Percentiles rank a stretch among this genome's conserved stretches.
Evolutionary conservation across 305 asterid genomes (phyloP).

Genomic region (Plantago lanceolata): DNA sequence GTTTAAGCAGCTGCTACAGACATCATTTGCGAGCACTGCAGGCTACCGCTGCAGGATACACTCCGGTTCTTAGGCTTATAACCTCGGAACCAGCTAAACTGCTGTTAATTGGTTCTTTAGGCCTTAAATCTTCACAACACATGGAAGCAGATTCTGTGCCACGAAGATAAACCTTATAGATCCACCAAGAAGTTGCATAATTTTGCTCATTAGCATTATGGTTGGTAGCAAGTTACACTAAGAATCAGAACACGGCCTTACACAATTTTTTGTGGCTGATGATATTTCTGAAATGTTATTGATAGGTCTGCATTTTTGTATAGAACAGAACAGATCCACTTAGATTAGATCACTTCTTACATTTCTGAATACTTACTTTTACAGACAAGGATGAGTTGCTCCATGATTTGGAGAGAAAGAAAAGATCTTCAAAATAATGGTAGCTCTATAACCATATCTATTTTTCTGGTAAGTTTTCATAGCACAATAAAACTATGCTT

Average conservation of each 20-base stretch:
- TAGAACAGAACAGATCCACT: too few relatives aligned
- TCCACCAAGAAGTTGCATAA: background rate
- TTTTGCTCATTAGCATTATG: background rate
- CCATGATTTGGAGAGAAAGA: too few relatives aligned
- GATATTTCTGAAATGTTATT: background rate
- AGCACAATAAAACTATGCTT: background rate
- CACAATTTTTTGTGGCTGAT: background rate
- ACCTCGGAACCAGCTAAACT: too few relatives aligned
- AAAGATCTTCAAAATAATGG: too few relatives aligned
- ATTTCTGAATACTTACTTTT: too few relatives aligned
- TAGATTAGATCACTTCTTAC: too few relatives aligned
- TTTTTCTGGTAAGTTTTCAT: background rate
- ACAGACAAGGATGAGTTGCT: too few relatives aligned
- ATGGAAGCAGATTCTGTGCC: background rate
- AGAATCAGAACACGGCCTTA: background rate
- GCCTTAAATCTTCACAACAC: too few relatives aligned
- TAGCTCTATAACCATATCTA: background rate
- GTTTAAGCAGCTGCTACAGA: background rate
- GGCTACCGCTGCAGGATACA: too few relatives aligned
- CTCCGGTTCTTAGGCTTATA: too few relatives aligned
- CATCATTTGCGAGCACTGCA: too few relatives aligned
- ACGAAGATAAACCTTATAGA: background rate
- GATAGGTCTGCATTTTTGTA: background rate
- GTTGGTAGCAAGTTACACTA: constrained; percentile 1
- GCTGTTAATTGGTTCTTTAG: background rate